Base-by-base conservation (phyloP, 441 rosid species). In the Biscutella laevigata region DNA sequence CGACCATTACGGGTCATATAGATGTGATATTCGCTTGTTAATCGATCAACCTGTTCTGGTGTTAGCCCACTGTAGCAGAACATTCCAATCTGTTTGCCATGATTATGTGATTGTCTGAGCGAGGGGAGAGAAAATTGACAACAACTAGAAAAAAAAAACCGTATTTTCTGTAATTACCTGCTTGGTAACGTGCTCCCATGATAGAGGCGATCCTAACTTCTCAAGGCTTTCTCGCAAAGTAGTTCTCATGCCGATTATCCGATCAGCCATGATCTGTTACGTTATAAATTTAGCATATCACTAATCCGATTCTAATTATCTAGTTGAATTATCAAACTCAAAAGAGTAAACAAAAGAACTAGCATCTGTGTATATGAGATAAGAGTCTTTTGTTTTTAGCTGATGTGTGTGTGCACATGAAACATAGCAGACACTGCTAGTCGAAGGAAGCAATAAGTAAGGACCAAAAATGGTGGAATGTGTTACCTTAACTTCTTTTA, bases 1-100 rank as follows among this genome's bases (percentile, higher is more conserved):
- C 96, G 86, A 39, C 96, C 98, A 46, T 91, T 91, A 11, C 96
- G 86, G 10, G 98, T 87, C 95, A 87, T 54, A 54, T 84, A 91
- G 53, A 91, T 87, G 57, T 84, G 96, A 70, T 67, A 91, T 57
- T 91, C 88, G 4, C 71, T 76, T 9, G 85, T 87, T 76, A 83
- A 67, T 6, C 68, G 90, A 66, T 91, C 96, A 15, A 87, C 96
- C 36, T 87, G 96, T 68, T 87, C 90, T 0, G 95, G 96, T 19
- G 94, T 77, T 79, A 87, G 40, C 33, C 96, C 98, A 57, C 98
- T 91, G 67, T 81, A 87, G 79, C 98, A 91, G 47, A 91, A 91
- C 98, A 87, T 87, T n/a, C 98, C 96, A 48, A 87, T 90, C 98
- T 90, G 83, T 61, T 65, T 43, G 12, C 56, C 15, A 28, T 12